These are phyloP conservation scores for Exophiala oligosperma DNA, from an alignment of 2,329 filamentous ascomycete species.

Conservation along the genomic window DNA sequence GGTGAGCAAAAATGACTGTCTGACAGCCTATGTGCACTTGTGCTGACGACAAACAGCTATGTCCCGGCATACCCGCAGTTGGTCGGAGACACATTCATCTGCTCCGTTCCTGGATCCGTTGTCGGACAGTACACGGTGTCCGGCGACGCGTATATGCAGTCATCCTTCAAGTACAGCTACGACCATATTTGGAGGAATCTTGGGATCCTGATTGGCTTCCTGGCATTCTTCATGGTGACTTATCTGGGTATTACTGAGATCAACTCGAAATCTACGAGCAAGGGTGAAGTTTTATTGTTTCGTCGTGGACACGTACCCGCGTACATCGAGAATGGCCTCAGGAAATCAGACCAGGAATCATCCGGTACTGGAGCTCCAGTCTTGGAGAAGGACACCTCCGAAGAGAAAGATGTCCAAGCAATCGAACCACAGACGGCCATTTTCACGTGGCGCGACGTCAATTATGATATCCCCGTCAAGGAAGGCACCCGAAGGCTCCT, in stretches of 20 bases:
- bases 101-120: conserved; percentile 53
- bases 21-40: conserved; percentile 49
- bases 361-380: conserved; percentile 22
- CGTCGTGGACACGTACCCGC: conserved; percentile 63
- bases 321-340: conserved; percentile 20
- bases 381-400: conserved; percentile 14
- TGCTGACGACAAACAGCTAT: conserved; percentile 33
- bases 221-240: conserved; percentile 66
- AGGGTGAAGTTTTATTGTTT: conserved; percentile 75
- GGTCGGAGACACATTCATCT: conserved; percentile 67
- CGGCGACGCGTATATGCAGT: conserved; percentile 65
- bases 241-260: conserved; percentile 67
- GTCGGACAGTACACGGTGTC: conserved; percentile 56
- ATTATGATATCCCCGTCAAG: conserved; percentile 55
- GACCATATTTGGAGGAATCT: conserved; percentile 67
- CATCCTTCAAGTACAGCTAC: conserved; percentile 57
- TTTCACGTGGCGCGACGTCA: conserved; percentile 55
- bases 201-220: conserved; percentile 65
- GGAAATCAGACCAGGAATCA: conserved; percentile 54
- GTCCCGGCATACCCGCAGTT: conserved; percentile 44
- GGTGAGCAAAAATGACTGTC: conserved; percentile 45
- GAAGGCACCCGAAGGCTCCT: conserved; percentile 65
- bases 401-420: conserved; percentile 37
- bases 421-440: conserved; percentile 38
- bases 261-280: conserved; percentile 66